Base-by-base conservation (phyloP, 352 stramenopile genomes). In the Halophytophthora polymorphica region DNA sequence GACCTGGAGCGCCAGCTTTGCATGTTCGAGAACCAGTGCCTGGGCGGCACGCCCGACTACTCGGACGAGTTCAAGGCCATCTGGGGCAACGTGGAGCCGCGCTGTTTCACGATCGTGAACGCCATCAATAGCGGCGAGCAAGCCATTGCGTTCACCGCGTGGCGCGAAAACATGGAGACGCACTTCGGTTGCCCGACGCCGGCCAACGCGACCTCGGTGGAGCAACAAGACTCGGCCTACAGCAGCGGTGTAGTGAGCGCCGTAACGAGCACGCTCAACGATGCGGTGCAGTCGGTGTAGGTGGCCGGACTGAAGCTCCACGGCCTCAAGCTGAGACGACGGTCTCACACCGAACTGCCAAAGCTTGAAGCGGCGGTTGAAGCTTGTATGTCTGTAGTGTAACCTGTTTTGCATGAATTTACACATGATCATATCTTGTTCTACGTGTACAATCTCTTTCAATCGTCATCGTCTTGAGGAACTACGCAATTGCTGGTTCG, bases 1-100 rank as follows among this genome's bases (percentile, higher is more conserved):
- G 71, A 86, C 42, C 57, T 86, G 19, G 74, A 86, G 52, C 64
- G 64, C 43, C 78, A 83, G 59, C 25, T 62, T 42, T 80, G 73
- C 31, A 65, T 82, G 66, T 76, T 74, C 38, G 58, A 83, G 40
- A 56, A 79, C 22, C 57, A 79, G 29, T 86, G 74, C 45, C 58
- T 83, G 1, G 71, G 71, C 13, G 71, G 71, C 14, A 61, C 64
- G 0, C 41, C 49, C 1, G 69, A 82, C 33, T 86, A 82, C 52
- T 53, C 58, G 1, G 44, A 46, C 1, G 58, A 64, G 39, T 83
- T 83, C 53, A 82, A 82, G 51, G 53, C 48, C 0, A 67, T 61
- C 12, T 83, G 69, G 71, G 51, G 61, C 11, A 69, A 61, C 1
- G 59, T 64, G 4, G 51, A 58, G n/a, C 63, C 70, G 12, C 65